A percentile compares a stretch with the other conserved stretches of the same genome.
Conservation (phyloP, 148 eudicot genomes). For the Persicaria tinctoria region DNA sequence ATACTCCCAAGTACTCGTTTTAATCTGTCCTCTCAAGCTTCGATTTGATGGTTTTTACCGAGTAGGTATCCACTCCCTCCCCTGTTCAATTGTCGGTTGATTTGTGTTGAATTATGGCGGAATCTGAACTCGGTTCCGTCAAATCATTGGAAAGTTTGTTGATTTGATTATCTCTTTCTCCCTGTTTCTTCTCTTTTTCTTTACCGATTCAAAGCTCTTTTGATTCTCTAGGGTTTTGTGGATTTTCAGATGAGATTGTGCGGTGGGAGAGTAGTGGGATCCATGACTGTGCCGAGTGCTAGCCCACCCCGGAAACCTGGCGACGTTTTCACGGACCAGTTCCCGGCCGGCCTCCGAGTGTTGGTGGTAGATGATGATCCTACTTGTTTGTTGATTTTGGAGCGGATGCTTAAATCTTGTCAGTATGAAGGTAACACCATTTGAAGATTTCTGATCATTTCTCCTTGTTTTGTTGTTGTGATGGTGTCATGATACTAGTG, state of each 20-base stretch:
- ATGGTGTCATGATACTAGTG: neutral
- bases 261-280: slow-evolving; percentile 39
- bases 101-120: slow-evolving; percentile 6
- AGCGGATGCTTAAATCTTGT: slow-evolving; percentile 81
- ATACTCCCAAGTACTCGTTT: neutral
- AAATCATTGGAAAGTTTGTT: slow-evolving; percentile 9
- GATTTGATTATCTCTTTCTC: slow-evolving; percentile 4
- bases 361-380: slow-evolving; percentile 96
- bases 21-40: neutral
- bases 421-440: slow-evolving; percentile 58
- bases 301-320: slow-evolving; percentile 41
- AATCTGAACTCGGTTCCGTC: slow-evolving; percentile 7
- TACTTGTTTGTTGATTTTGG: slow-evolving; percentile 86
- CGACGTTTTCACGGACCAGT: slow-evolving; percentile 38
- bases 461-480: neutral
- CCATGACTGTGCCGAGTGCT: slow-evolving; percentile 42
- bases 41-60: neutral
- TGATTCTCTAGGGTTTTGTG: slow-evolving; percentile 4
- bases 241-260: slow-evolving; percentile 36
- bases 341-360: slow-evolving; percentile 89
- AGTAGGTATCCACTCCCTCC: slow-evolving; percentile 9
- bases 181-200: neutral
- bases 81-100: slow-evolving; percentile 9
- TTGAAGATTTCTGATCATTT: neutral
- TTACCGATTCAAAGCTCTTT: neutral